Evolutionary conservation across 2,329 filamentous ascomycete genomes (phyloP).

Genomic region (Sclerotinia sclerotiorum): DNA sequence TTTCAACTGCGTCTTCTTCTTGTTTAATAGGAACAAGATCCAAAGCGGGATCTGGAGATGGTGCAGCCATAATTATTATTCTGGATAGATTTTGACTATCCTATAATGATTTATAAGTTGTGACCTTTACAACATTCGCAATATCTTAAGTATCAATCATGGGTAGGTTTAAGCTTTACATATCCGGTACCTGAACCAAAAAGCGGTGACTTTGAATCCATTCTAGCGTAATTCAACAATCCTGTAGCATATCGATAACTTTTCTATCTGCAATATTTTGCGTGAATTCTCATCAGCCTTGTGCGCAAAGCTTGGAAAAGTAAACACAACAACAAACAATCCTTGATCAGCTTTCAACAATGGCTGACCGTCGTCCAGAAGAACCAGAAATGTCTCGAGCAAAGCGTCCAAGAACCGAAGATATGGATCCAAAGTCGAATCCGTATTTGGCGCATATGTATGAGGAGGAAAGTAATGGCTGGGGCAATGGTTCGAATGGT

Average conservation of each 20-base stretch:
- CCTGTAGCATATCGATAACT: slow-evolving; percentile 20
- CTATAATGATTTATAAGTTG: not conserved
- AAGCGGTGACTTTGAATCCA: slow-evolving; percentile 25
- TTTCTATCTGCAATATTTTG: slow-evolving; percentile 18
- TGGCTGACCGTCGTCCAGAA: slow-evolving; percentile 58
- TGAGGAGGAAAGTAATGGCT: slow-evolving; percentile 46
- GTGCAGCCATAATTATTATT: slow-evolving; percentile 36
- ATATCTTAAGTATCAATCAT: slow-evolving; percentile 8
- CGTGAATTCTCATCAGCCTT: slow-evolving; percentile 30
- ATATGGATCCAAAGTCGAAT: slow-evolving; percentile 61
- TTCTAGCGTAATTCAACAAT: slow-evolving; percentile 14
- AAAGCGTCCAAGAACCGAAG: slow-evolving; percentile 46
- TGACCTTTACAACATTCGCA: not conserved
- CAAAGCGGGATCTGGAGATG: slow-evolving; percentile 39
- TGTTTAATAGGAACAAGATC: slow-evolving; percentile 35
- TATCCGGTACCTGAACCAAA: not conserved
- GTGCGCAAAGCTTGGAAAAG: slow-evolving; percentile 29
- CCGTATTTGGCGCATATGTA: slow-evolving; percentile 92
- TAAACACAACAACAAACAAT: slow-evolving; percentile 33
- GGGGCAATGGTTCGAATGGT: slow-evolving; percentile 43
- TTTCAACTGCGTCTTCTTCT: slow-evolving; percentile 43
- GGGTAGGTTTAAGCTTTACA: slow-evolving; percentile 6
- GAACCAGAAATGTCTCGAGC: slow-evolving; percentile 49
- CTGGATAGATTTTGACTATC: slow-evolving; percentile 16
- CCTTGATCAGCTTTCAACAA: slow-evolving; percentile 38